A percentile compares a stretch with the other conserved stretches of the same genome.
Evolutionary conservation across 2,329 filamentous ascomycete species (phyloP).

Genomic region (Exophiala sideris): DNA sequence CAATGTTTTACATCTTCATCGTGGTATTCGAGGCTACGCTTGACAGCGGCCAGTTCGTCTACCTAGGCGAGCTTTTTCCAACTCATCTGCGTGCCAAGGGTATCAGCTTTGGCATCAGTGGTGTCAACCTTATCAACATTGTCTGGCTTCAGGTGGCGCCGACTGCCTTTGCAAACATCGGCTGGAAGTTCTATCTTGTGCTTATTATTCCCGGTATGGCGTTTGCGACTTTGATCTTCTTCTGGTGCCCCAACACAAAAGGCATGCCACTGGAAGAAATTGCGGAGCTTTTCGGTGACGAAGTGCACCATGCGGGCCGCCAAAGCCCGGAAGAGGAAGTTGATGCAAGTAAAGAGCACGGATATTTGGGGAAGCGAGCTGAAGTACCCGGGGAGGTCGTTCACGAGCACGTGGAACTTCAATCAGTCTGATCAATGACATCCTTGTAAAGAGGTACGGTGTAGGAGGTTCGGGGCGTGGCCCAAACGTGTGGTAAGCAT

Average conservation of each 20-base stretch:
- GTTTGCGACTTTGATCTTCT: neutral
- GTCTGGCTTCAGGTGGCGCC: constrained; percentile 21
- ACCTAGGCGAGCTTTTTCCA: constrained; percentile 14
- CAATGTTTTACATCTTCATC: constrained; percentile 32
- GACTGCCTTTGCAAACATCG: constrained; percentile 27
- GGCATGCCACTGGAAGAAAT: constrained; percentile 3
- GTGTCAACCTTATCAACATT: constrained; percentile 18
- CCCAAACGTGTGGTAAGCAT: too few relatives aligned
- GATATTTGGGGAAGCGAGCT: too few relatives aligned
- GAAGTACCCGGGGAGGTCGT: too few relatives aligned
- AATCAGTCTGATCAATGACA: too few relatives aligned
- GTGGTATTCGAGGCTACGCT: constrained; percentile 12
- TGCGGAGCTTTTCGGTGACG: neutral
- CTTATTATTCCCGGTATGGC: neutral
- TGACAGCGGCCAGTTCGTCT: constrained; percentile 16
- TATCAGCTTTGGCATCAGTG: constrained; percentile 5
- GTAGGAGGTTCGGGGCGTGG: too few relatives aligned
- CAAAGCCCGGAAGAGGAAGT: too few relatives aligned
- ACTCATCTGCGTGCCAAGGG: constrained; percentile 16
- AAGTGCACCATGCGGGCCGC: neutral
- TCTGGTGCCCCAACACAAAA: neutral
- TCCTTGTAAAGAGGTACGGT: too few relatives aligned
- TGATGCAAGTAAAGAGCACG: too few relatives aligned
- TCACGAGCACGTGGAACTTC: too few relatives aligned
- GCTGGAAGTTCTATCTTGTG: constrained; percentile 10